Percentiles rank a stretch among this genome's conserved stretches.
Evolutionary conservation across 2,329 filamentous ascomycete genomes (phyloP).

Genomic region (Aspergillus quadrilineatus): DNA sequence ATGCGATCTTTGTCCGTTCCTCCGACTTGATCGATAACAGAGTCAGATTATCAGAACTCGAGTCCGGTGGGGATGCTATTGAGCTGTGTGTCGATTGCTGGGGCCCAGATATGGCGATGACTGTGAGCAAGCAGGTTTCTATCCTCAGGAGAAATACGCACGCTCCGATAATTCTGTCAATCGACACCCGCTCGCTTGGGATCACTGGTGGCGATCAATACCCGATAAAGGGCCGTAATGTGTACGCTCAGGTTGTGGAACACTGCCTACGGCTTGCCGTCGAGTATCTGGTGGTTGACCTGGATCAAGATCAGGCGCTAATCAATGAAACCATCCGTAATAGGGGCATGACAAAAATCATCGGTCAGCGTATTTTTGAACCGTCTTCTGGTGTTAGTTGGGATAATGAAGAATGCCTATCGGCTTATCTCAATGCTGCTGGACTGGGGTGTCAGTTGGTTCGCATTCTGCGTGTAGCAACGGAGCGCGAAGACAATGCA

Average conservation of each 20-base stretch:
- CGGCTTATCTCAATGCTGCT: slow-evolving; percentile 37
- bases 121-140: slow-evolving; percentile 57
- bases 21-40: slow-evolving; percentile 35
- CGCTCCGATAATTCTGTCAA: slow-evolving; percentile 58
- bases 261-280: slow-evolving; percentile 43
- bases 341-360: slow-evolving; percentile 42
- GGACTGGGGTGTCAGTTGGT: slow-evolving; percentile 41
- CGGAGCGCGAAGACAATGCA: slow-evolving; percentile 39
- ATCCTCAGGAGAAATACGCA: slow-evolving; percentile 57
- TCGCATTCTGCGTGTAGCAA: slow-evolving; percentile 38
- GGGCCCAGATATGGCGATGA: slow-evolving; percentile 50
- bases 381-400: slow-evolving; percentile 30
- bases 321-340: slow-evolving; percentile 30
- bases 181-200: slow-evolving; percentile 41
- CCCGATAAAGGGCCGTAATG: slow-evolving; percentile 14
- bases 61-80: slow-evolving; percentile 60
- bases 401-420: slow-evolving; percentile 36
- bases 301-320: slow-evolving; percentile 31
- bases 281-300: slow-evolving; percentile 41
- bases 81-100: slow-evolving; percentile 62
- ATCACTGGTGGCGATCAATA: slow-evolving; percentile 14
- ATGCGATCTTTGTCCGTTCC: slow-evolving; percentile 40
- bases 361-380: slow-evolving; percentile 39
- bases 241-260: slow-evolving; percentile 38
- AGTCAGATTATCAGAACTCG: slow-evolving; percentile 52